Conservation (phyloP, 768 basidiomycete species). For the Termitomyces sp. region DNA sequence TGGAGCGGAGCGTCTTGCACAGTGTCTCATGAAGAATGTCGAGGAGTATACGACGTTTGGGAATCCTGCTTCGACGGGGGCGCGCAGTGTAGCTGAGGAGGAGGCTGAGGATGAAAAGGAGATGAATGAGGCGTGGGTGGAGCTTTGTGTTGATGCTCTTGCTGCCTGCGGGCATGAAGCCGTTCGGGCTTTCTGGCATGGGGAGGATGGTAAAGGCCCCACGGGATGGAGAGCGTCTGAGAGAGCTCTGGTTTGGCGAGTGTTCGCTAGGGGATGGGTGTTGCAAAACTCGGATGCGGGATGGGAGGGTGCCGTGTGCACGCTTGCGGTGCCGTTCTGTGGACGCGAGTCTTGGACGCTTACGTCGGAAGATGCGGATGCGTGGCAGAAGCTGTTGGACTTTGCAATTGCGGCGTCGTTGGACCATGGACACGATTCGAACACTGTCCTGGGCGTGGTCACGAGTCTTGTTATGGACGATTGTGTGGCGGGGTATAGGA, state of each 20-base stretch:
- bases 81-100: constrained; percentile 3
- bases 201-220: constrained; percentile 18
- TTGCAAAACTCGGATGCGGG: constrained; percentile 34
- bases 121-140: constrained; percentile 57
- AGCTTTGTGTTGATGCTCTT: constrained; percentile 55
- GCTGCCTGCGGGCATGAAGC: constrained; percentile 44
- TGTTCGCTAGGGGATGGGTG: constrained; percentile 57
- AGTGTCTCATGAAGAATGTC: constrained; percentile 48
- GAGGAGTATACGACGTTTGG: constrained; percentile 38
- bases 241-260: constrained; percentile 55
- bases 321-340: constrained; percentile 64
- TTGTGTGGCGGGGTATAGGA: background rate
- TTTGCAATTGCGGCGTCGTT: constrained; percentile 53
- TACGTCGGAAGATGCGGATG: constrained; percentile 47
- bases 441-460: constrained; percentile 54
- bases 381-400: constrained; percentile 61
- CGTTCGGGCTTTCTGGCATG: constrained; percentile 55
- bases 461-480: constrained; percentile 39
- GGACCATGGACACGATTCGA: constrained; percentile 57
- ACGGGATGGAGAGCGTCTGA: constrained; percentile 40
- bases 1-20: constrained; percentile 47
- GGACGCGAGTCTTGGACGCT: constrained; percentile 26
- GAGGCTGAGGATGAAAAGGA: constrained; percentile 29
- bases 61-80: background rate
- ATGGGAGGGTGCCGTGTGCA: constrained; percentile 55